Base-by-base conservation (phyloP, 2,329 filamentous ascomycete genomes). In the Cyanodermella asteris region DNA sequence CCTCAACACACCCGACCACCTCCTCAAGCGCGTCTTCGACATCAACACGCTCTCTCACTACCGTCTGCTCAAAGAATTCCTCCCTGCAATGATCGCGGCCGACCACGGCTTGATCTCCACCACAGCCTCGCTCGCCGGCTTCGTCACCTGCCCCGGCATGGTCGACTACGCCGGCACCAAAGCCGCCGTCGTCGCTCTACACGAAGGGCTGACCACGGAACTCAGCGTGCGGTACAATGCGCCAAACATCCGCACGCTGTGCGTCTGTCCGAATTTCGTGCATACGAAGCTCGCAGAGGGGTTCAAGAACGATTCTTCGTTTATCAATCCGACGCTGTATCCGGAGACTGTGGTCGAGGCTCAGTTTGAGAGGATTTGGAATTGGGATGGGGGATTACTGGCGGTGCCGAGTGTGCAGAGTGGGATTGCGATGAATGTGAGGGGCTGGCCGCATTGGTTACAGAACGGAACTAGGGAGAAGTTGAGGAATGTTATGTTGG, bases 51-150 rank as follows among this genome's bases (percentile, higher is more conserved):
- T 78, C 16, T 55, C 67, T 3, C 72, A 72, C 47, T 76, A 65
- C 51, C 70, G 60, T 54, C 56, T 69, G n/a, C 49, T 59, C 5
- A 61, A 66, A 39, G 60, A 69, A 29, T 78, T 78, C 45, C 50
- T 81, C 2, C 73, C 73, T 0, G 42, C 49, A 34, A 72, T 81
- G 59, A 46, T 72, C 25, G 40, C 46, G 6, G 41, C 41, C 8
- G 67, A 77, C 47, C 72, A 80, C 47, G 73, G 74, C 31, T 74
- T 74, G 57, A 44, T 80, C 20, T 69, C 78, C 13, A 78, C 69
- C 1, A 59, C 80, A 13, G 65, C 73, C 10, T 69, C 61, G 2
- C 53, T 65, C 24, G 70, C 72, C 0, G 60, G 61, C 8, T 75
- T 64, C 47, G 35, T 66, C 6, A 53, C 60, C 2, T 58, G 64